Conservation (phyloP, 2,329 filamentous ascomycete genomes). For the Podosphaera fusca region DNA sequence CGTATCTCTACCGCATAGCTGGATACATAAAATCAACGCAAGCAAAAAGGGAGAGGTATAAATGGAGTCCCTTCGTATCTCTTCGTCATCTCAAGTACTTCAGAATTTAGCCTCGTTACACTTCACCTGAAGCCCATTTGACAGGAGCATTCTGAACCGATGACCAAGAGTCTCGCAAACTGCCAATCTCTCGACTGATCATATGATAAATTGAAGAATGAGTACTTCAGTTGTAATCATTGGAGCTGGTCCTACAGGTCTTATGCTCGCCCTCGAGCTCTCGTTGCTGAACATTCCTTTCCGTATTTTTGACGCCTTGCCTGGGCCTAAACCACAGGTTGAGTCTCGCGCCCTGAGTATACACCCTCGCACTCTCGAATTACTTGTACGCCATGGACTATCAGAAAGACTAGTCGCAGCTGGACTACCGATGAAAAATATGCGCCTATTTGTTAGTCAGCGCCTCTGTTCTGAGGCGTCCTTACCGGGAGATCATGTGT, state of each 20-base stretch:
- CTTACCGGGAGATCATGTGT: constrained; percentile 10
- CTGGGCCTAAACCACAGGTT: constrained; percentile 14
- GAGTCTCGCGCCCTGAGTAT: constrained; percentile 66
- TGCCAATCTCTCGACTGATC: too few species aligned
- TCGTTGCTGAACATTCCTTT: constrained; percentile 16
- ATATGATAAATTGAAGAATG: constrained; percentile 5
- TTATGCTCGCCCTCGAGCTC: constrained; percentile 41
- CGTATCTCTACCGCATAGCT: too few species aligned
- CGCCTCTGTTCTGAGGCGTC: constrained; percentile 11
- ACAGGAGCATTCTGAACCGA: too few species aligned
- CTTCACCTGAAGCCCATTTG: too few species aligned
- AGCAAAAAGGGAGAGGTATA: too few species aligned
- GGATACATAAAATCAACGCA: too few species aligned
- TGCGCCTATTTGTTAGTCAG: constrained; percentile 12
- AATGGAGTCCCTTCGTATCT: too few species aligned
- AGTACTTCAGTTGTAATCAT: constrained; percentile 48
- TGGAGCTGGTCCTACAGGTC: constrained; percentile 70
- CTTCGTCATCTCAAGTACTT: too few species aligned
- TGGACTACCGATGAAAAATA: constrained; percentile 19
- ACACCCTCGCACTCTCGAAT: constrained; percentile 68
- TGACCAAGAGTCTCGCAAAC: too few species aligned
- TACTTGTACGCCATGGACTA: constrained; percentile 27
- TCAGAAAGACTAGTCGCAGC: constrained; percentile 17
- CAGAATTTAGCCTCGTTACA: too few species aligned
- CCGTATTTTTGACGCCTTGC: constrained; percentile 19